phyloP scores from a whole-genome alignment of 2,329 filamentous ascomycete genomes.

The Pseudogymnoascus sp. region DNA sequence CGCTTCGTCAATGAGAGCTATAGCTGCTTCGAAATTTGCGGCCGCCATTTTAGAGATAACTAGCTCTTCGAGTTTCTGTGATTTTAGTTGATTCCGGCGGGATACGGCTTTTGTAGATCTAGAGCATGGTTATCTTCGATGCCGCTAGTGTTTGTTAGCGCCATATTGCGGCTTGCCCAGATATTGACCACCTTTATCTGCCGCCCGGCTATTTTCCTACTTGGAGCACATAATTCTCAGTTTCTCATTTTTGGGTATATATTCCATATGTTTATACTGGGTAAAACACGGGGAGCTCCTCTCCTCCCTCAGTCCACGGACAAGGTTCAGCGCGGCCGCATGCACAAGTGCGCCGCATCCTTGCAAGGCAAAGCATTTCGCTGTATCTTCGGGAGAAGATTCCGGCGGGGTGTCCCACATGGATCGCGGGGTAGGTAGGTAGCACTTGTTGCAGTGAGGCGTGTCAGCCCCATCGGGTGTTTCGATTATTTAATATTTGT shows the following conservation, averaged over 20 bases:
- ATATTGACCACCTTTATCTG: not conserved
- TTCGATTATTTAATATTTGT: not conserved
- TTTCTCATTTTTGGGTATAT: not conserved
- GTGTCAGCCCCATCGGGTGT: not conserved
- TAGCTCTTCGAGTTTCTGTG: not conserved
- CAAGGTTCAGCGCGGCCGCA: not conserved
- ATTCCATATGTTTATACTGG: not conserved
- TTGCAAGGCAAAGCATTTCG: not conserved
- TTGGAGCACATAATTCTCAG: not conserved
- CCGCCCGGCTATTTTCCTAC: not conserved
- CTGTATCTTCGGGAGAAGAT: not conserved
- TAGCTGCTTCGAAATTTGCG: constrained; percentile 41
- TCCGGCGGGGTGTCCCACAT: constrained; percentile 6
- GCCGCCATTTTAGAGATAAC: constrained; percentile 14
- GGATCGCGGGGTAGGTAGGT: not conserved
- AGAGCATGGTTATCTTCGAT: not conserved
- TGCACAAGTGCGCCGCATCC: not conserved
- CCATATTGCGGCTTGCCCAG: not conserved
- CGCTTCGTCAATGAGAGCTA: constrained; percentile 65
- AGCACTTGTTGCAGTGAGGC: not conserved
- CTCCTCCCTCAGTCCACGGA: not conserved
- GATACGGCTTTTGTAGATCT: not conserved
- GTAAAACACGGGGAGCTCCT: not conserved
- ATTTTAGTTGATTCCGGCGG: not conserved
- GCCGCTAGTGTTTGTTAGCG: constrained; percentile 1